Percentiles rank a stretch among this genome's conserved stretches.
These are phyloP conservation scores for Hibiscus tridactylites DNA, from an alignment of 345 rosid species.

Conservation along the genomic window DNA sequence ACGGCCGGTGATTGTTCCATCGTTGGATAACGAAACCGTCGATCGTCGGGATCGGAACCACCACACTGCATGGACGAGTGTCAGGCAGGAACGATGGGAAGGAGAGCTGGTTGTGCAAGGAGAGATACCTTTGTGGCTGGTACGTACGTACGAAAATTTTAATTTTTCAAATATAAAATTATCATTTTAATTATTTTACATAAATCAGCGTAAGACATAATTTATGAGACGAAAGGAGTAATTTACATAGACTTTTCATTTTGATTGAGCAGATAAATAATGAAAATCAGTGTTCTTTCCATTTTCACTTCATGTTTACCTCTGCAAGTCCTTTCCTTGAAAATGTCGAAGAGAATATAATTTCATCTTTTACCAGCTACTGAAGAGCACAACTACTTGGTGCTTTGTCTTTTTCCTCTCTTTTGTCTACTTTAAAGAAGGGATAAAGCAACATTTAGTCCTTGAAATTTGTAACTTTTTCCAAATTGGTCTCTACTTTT, in stretches of 20 bases:
- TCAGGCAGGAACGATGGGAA: constrained; percentile 12
- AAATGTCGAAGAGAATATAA: background rate
- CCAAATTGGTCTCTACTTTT: no score
- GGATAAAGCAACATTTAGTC: no score
- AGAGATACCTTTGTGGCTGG: constrained; percentile 90
- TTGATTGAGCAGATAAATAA: background rate
- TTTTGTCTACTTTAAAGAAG: no score
- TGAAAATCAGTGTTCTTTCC: background rate
- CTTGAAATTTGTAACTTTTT: no score
- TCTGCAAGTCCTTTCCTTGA: background rate
- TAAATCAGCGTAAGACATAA: no score
- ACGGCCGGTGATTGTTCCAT: background rate
- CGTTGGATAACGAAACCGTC: background rate
- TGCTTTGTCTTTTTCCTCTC: no score
- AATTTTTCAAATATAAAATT: no score
- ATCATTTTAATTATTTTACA: no score
- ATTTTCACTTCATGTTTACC: no score
- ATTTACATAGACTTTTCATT: background rate
- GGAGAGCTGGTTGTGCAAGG: constrained; percentile 41
- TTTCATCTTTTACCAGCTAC: no score
- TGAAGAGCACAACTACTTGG: background rate
- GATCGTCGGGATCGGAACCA: background rate
- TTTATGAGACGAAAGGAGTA: no score
- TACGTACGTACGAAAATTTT: constrained; percentile 19
- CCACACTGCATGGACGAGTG: constrained; percentile 11